Percentiles rank a stretch among this genome's conserved stretches.
Evolutionary conservation across 108 stramenopile genomes (phyloP).

Genomic region (Nitzschia sp.): DNA sequence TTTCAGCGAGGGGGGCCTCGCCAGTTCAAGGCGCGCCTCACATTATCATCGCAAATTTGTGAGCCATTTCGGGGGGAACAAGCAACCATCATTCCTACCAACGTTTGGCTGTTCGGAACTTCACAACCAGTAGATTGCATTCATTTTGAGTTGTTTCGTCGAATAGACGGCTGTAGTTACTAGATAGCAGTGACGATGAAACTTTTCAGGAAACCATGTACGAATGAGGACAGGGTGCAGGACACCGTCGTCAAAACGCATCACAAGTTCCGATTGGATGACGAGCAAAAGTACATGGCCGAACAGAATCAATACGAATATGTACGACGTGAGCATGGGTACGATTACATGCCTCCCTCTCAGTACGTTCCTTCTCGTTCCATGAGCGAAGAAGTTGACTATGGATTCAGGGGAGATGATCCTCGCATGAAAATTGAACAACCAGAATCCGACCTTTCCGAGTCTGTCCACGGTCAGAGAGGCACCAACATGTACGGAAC

Average conservation of each 20-base stretch:
- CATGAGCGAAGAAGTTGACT: slow-evolving; percentile 7
- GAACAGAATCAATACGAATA: slow-evolving; percentile 26
- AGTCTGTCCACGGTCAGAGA: neutral
- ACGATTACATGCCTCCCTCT: slow-evolving; percentile 28
- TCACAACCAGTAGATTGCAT: too few relatives aligned
- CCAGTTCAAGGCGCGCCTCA: neutral
- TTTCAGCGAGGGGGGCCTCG: slow-evolving; percentile 2
- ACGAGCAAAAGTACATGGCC: neutral
- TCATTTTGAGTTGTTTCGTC: too few relatives aligned
- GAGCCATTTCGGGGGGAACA: neutral
- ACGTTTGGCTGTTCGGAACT: too few relatives aligned
- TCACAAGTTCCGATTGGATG: neutral
- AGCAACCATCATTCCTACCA: too few relatives aligned
- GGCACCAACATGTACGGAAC: too few relatives aligned
- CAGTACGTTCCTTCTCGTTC: slow-evolving; percentile 23
- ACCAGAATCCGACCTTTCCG: slow-evolving; percentile 16
- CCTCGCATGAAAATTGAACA: slow-evolving; percentile 1
- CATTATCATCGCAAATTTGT: neutral
- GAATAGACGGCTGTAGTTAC: too few relatives aligned
- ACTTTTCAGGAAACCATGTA: slow-evolving; percentile 5
- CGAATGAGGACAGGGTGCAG: neutral
- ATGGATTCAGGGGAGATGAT: neutral
- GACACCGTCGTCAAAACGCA: neutral
- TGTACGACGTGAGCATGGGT: slow-evolving; percentile 20
- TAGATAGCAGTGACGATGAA: neutral